Evolutionary conservation across 306 rosid species (phyloP).

Genomic region (Hippophae rhamnoides): DNA sequence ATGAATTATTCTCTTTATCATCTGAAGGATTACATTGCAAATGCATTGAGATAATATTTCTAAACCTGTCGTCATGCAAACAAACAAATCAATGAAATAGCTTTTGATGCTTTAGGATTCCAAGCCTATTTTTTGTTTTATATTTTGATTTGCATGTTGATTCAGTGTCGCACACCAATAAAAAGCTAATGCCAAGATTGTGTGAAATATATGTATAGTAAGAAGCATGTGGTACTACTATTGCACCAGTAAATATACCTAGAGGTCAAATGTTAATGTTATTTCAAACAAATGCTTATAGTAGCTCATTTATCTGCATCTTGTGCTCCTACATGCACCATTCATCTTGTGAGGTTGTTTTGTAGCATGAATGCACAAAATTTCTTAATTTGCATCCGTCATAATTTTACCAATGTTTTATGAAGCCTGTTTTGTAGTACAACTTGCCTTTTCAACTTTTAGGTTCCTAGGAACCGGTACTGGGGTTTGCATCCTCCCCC

Average conservation of each 20-base stretch:
- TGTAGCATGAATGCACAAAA: background rate
- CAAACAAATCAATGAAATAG: background rate
- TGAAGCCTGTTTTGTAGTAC: constrained; percentile 13
- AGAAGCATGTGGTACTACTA: too few relatives aligned
- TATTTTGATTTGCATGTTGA: background rate
- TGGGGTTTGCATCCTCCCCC: constrained; percentile 99
- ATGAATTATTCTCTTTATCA: background rate
- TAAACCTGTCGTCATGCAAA: background rate
- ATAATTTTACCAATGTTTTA: background rate
- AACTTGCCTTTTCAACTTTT: constrained; percentile 24
- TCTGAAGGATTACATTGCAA: background rate
- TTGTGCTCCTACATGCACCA: background rate
- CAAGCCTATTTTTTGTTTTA: background rate
- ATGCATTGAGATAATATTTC: background rate
- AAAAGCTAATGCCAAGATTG: too few relatives aligned
- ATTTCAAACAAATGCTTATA: background rate
- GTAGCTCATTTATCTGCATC: background rate
- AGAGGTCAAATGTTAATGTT: too few relatives aligned
- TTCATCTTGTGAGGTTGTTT: background rate
- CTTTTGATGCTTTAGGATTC: background rate
- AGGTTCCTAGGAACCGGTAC: constrained; percentile 96
- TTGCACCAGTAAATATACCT: too few relatives aligned
- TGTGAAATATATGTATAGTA: too few relatives aligned
- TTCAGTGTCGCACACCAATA: background rate
- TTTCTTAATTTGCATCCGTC: background rate